Base-by-base conservation (phyloP, 163 green algal species). In the Chlamydomonas reinhardtii region DNA sequence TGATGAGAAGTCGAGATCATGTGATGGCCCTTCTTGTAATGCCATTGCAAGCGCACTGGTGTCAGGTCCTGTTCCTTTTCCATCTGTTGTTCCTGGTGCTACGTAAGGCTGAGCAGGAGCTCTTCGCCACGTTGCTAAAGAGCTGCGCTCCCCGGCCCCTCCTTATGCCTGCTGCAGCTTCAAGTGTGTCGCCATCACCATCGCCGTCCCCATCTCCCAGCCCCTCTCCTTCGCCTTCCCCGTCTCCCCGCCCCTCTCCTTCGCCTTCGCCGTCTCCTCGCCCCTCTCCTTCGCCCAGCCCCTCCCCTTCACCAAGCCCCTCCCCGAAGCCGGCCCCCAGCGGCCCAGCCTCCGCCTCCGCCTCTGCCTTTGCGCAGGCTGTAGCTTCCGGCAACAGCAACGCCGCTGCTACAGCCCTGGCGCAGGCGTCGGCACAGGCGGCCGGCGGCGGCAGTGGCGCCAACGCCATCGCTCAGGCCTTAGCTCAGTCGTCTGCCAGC, bases 361-460 rank as follows among this genome's bases (percentile, higher is more conserved):
- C 82, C 39, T 69, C 37, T 31, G 82, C 82, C n/a, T 75, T 87
- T 61, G 72, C 82, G n/a, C 71, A 59, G 32, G 82, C 82, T 22
- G 71, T 82, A 8, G 37, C 82, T 5, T 70, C 61, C 29, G 82
- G 82, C 59, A 87, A 87, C 69, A 56, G 69, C 52, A 79, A 78
- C 34, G 80, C 80, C 70, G 80, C 70, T 20, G 80, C 80, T 1
- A 25, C 64, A 25, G 80, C 80, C 22, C 69, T 86, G 27, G 80
- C 80, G 11, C 72, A 86, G 43, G 80, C 80, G 0, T 65, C 70
- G 12, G 70, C 80, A 3, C 48, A 56, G 48, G 48, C 43, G 8
- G 43, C 12, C 31, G 70, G 32, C 52, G 64, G 78, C 52, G 35
- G 48, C 32, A 52, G 52, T 34, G 78, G 78, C 80, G 80, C 79